phyloP scores from a whole-genome alignment of 441 rosid genomes.

The Jatropha multifida region DNA sequence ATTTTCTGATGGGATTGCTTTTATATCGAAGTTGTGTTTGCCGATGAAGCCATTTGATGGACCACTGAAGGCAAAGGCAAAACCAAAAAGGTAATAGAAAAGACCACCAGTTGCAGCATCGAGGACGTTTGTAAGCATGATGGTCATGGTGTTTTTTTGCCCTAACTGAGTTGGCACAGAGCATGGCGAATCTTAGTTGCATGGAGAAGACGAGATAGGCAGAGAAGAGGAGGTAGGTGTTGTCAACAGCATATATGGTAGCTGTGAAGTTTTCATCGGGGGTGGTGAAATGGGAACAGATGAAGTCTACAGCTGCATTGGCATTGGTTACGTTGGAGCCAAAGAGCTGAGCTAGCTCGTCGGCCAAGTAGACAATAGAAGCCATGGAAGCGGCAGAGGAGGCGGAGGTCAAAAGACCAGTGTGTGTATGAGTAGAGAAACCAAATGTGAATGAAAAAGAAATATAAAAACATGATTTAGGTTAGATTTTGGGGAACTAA shows the following conservation, averaged over 20 bases:
- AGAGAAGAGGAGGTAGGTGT: constrained; percentile 84
- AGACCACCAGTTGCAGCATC: constrained; percentile 90
- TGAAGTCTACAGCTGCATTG: constrained; percentile 55
- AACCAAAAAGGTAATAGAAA: constrained; percentile 81
- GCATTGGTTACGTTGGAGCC: constrained; percentile 53
- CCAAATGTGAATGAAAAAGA: no score
- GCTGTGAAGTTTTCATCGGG: constrained; percentile 43
- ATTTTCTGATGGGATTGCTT: constrained; percentile 35
- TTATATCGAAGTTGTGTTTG: constrained; percentile 64
- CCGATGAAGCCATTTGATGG: constrained; percentile 84
- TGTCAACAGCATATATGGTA: constrained; percentile 65
- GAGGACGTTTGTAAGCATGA: constrained; percentile 87
- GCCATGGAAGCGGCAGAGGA: neutral
- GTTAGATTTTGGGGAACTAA: no score
- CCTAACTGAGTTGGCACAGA: constrained; percentile 86
- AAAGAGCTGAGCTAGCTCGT: constrained; percentile 44
- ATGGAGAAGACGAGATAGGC: constrained; percentile 88
- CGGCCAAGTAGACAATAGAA: constrained; percentile 40
- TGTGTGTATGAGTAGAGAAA: no score
- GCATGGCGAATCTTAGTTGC: constrained; percentile 97
- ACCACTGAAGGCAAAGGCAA: constrained; percentile 79
- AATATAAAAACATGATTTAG: no score
- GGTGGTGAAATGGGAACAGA: constrained; percentile 46
- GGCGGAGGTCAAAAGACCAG: no score
- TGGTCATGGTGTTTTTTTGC: constrained; percentile 90